A percentile compares a stretch with the other conserved stretches of the same genome.
These are phyloP conservation scores for Periglandula ipomoeae DNA, from an alignment of 2,329 filamentous ascomycete genomes.

Conservation along the genomic window DNA sequence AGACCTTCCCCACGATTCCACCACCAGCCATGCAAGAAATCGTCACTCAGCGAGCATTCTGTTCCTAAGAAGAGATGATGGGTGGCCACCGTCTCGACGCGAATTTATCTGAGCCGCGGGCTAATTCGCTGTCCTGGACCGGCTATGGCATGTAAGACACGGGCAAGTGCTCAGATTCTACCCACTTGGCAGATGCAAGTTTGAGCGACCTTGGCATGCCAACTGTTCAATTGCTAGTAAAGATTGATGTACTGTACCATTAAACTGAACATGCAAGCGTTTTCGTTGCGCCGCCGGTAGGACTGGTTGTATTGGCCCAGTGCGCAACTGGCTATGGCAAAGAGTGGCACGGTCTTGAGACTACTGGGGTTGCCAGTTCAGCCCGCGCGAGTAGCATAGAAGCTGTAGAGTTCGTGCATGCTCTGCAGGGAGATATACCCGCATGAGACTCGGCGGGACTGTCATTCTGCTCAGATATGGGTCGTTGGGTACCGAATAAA, in stretches of 20 bases:
- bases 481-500: background rate
- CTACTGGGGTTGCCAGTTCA: background rate
- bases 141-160: conserved; percentile 9
- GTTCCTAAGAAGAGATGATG: background rate
- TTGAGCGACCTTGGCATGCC: background rate
- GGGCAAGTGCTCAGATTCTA: conserved; percentile 3
- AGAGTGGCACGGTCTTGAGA: background rate
- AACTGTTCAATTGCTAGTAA: background rate
- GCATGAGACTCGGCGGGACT: background rate
- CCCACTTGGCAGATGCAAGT: background rate
- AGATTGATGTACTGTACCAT: too few species aligned
- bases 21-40: background rate
- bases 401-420: too few species aligned
- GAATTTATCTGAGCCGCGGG: background rate
- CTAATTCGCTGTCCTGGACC: background rate
- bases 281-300: too few species aligned
- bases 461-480: background rate
- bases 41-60: background rate
- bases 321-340: background rate
- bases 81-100: background rate
- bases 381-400: too few species aligned
- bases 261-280: too few species aligned
- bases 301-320: too few species aligned
- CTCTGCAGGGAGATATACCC: too few species aligned
- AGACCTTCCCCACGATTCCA: too few species aligned